phyloP scores from a whole-genome alignment of 768 basidiomycete genomes.

The Strobilomyces confusus region DNA sequence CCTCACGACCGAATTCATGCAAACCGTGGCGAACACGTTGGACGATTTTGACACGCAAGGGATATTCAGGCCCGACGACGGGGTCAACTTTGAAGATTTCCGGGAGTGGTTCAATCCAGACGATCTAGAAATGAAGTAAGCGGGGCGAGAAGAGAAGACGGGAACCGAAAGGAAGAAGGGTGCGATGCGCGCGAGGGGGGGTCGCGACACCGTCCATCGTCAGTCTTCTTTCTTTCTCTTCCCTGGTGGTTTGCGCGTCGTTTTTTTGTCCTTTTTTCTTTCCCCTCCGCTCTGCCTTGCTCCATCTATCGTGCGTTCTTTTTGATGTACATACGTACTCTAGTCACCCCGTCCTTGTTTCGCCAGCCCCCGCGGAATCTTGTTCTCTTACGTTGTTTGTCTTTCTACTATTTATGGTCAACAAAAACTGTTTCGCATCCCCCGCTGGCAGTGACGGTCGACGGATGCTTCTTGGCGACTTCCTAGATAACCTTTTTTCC shows the following conservation, averaged over 20 bases:
- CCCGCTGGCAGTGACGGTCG: neutral
- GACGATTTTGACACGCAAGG: slow-evolving; percentile 35
- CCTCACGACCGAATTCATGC: slow-evolving; percentile 41
- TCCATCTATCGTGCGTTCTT: slow-evolving; percentile 10
- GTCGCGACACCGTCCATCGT: slow-evolving; percentile 6
- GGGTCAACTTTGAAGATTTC: slow-evolving; percentile 69
- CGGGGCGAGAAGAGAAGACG: neutral
- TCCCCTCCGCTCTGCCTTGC: slow-evolving; percentile 5
- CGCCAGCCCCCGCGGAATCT: slow-evolving; percentile 12
- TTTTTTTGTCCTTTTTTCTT: neutral
- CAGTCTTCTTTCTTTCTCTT: slow-evolving; percentile 1
- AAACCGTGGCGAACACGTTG: slow-evolving; percentile 37
- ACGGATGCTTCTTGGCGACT: neutral
- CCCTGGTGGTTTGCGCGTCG: slow-evolving; percentile 3
- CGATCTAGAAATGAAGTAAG: slow-evolving; percentile 30
- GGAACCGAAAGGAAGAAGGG: slow-evolving; percentile 2
- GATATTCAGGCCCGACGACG: slow-evolving; percentile 42
- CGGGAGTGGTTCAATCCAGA: slow-evolving; percentile 72
- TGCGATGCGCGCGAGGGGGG: slow-evolving; percentile 5
- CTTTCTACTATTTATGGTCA: slow-evolving; percentile 24
- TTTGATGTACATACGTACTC: slow-evolving; percentile 18
- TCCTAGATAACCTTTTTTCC: neutral
- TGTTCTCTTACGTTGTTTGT: neutral
- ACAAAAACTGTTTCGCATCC: slow-evolving; percentile 24
- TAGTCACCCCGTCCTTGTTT: slow-evolving; percentile 4